Percentiles rank a stretch among this genome's conserved stretches.
Conservation (phyloP, 2,329 filamentous ascomycete species). For the Beauveria sp. region DNA sequence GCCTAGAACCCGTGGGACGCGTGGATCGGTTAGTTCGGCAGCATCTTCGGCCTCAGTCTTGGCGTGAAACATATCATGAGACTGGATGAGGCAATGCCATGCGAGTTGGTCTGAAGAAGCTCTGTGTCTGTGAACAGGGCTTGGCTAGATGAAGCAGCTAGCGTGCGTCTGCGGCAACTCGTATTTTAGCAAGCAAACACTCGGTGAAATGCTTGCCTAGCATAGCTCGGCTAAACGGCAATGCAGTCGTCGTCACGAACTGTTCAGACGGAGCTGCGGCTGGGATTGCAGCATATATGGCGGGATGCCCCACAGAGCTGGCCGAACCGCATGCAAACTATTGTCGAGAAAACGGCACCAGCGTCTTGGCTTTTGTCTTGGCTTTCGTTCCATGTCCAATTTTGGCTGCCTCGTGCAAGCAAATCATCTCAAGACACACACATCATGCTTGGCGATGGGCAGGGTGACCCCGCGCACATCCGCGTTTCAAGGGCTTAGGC, state of each 20-base stretch:
- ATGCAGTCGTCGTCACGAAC: background rate
- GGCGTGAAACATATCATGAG: background rate
- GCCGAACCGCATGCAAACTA: background rate
- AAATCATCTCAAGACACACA: background rate
- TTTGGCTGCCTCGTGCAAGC: background rate
- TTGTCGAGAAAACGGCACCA: background rate
- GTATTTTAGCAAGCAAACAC: background rate
- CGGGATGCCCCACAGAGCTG: background rate
- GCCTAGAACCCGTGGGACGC: background rate
- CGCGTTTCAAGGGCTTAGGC: constrained; percentile 3
- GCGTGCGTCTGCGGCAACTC: background rate
- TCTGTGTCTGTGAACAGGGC: too few relatives aligned
- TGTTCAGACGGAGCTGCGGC: background rate
- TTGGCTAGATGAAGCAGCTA: background rate
- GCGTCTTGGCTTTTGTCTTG: constrained; percentile 3
- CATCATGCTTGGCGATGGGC: background rate
- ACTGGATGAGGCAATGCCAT: background rate
- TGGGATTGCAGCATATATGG: background rate
- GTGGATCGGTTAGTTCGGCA: background rate
- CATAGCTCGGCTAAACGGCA: background rate
- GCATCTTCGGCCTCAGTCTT: background rate
- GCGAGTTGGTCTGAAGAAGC: too few relatives aligned
- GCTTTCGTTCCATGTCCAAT: background rate
- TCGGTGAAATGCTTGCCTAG: too few relatives aligned
- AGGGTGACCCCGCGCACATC: background rate